Base-by-base conservation (phyloP, 805 yeast species). In the Suhomyces xylopsoci region DNA sequence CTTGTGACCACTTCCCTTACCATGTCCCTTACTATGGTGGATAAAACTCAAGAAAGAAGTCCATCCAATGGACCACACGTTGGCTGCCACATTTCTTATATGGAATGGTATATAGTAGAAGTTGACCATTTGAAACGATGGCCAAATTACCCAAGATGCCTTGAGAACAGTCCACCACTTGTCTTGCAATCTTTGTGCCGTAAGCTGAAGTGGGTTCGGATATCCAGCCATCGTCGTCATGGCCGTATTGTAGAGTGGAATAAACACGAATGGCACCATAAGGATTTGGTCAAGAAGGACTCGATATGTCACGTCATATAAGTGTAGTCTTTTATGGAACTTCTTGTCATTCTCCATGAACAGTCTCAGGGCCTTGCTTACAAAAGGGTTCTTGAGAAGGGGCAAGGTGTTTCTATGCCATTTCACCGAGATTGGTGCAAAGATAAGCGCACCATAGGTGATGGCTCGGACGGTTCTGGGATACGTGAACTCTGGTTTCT, bases 1-100 rank as follows among this genome's bases (percentile, higher is more conserved):
- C 34, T 55, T 52, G 48, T 63, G 59, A n/a, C 74, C 74, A 48
- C 71, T 66, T 9, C 71, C 72, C 54, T 70, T 68, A 25, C 73
- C 76, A 49, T 70, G 77, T 8, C 73, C 70, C 54, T 64, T 61
- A 14, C 75, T 70, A 47, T 83, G 76, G 57, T 88, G 90, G 51
- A 72, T 66, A 51, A 64, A 71, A 58, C 78, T 73, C 63, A 74
- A 69, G 60, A 65, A 74, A 43, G 73, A 68, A 56, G 70, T 74
- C 79, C 79, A 74, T 25, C 76, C 74, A 20, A 73, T 64, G 7
- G 77, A 70, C 70, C 75, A 72, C 9, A 72, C 42, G 52, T 74
- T 74, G 20, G 75, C 56, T 20, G 69, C 63, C 14, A 74, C 71
- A 14, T 72, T 64, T 47, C 79, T 59, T 41, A 71, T 62, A 51